phyloP scores from a whole-genome alignment of 2,329 filamentous ascomycete genomes.

The Aspergillus sp. region DNA sequence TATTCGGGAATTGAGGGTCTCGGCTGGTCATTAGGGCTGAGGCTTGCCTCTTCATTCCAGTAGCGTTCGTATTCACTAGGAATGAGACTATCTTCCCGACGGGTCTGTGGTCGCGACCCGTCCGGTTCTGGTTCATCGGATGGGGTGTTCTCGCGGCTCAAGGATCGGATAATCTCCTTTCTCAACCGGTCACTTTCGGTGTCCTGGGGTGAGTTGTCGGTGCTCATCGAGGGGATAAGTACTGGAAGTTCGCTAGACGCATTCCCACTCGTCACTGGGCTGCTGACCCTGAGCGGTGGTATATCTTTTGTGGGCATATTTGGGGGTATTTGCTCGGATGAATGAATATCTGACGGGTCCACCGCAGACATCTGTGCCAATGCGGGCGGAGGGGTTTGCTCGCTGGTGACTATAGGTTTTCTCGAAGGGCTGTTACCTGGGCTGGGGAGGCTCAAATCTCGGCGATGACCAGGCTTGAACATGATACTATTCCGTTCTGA shows the following conservation, averaged over 20 bases:
- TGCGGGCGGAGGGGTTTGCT: conserved; percentile 35
- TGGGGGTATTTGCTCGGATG: conserved; percentile 9
- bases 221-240: conserved; percentile 27
- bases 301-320: conserved; percentile 12
- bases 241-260: conserved; percentile 12
- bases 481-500: conserved; percentile 16
- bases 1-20: conserved; percentile 5
- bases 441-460: conserved; percentile 55
- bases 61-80: conserved; percentile 35
- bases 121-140: conserved; percentile 20
- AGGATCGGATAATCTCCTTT: conserved; percentile 45
- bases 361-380: conserved; percentile 40
- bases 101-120: conserved; percentile 12
- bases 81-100: conserved; percentile 25
- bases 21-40: conserved; percentile 13
- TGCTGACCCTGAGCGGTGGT: conserved; percentile 29
- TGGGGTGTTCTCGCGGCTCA: conserved; percentile 36
- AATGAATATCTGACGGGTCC: conserved; percentile 23
- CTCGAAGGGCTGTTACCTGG: conserved; percentile 59
- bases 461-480: conserved; percentile 52
- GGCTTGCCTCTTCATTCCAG: conserved; percentile 24
- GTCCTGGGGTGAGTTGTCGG: conserved; percentile 32
- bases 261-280: conserved; percentile 11
- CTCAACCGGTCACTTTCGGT: conserved; percentile 41
- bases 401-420: conserved; percentile 48